Evolutionary conservation across 2,329 filamentous ascomycete species (phyloP).

Genomic region (Clonostachys rhizophaga): DNA sequence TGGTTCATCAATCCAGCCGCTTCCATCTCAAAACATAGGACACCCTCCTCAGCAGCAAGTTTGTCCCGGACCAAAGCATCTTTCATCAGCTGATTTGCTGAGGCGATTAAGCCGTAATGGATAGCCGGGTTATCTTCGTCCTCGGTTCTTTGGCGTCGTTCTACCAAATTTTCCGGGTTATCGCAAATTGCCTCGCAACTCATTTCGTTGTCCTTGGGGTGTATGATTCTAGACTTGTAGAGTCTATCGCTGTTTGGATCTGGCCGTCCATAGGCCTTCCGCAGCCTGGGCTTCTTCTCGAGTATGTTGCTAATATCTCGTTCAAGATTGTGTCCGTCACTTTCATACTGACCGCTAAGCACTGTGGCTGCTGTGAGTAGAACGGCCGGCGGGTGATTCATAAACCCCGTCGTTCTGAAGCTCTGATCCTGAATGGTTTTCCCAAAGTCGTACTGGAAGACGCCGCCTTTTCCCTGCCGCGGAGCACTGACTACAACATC

Average conservation of each 20-base stretch:
- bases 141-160: not conserved
- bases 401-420: not conserved
- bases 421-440: constrained; percentile 1
- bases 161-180: no score
- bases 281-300: not conserved
- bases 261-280: not conserved
- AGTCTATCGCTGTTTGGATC: not conserved
- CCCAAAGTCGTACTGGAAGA: constrained; percentile 6
- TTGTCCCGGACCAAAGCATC: not conserved
- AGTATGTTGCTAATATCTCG: not conserved
- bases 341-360: not conserved
- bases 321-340: not conserved
- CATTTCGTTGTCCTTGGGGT: no score
- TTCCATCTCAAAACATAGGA: constrained; percentile 5
- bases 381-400: not conserved
- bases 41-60: not conserved
- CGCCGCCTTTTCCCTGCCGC: not conserved
- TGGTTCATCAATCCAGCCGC: constrained; percentile 8
- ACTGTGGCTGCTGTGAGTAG: not conserved
- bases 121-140: not conserved
- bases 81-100: constrained; percentile 4
- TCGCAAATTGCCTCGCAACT: no score
- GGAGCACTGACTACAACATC: constrained; percentile 6
- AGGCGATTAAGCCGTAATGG: constrained; percentile 7
- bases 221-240: not conserved